Conservation (phyloP, 2,329 filamentous ascomycete species). For the Arthrobotrys sinensis region DNA sequence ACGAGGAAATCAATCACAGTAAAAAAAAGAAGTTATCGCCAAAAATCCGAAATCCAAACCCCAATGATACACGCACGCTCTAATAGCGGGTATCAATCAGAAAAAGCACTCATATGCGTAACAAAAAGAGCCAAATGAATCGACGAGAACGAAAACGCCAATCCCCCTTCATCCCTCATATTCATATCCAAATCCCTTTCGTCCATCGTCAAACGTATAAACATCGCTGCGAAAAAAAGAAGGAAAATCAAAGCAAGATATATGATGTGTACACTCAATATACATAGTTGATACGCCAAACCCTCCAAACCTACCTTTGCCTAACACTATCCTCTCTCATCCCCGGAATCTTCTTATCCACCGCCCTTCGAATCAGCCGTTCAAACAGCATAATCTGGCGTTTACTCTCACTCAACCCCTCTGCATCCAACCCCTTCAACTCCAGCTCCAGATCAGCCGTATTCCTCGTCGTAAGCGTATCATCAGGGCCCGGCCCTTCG, state of each 20-base stretch:
- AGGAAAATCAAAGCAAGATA: background rate
- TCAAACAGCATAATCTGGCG: slow-evolving; percentile 60
- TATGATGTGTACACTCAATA: background rate
- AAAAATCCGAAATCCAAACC: too few relatives aligned
- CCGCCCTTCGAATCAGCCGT: slow-evolving; percentile 50
- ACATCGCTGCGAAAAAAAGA: background rate
- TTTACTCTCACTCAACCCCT: slow-evolving; percentile 56
- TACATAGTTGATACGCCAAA: slow-evolving; percentile 5
- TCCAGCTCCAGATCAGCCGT: slow-evolving; percentile 54
- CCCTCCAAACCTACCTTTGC: background rate
- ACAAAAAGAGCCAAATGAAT: background rate
- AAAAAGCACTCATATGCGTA: background rate
- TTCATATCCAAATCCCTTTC: slow-evolving; percentile 8
- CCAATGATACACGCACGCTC: too few relatives aligned
- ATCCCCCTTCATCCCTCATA: slow-evolving; percentile 9
- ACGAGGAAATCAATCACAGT: too few relatives aligned
- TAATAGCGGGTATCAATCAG: background rate
- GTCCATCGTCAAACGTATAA: slow-evolving; percentile 11
- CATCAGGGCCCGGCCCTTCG: slow-evolving; percentile 17
- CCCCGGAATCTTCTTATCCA: slow-evolving; percentile 44
- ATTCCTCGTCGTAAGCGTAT: slow-evolving; percentile 35
- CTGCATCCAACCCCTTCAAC: slow-evolving; percentile 45
- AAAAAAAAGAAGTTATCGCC: too few relatives aligned
- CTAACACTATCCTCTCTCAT: slow-evolving; percentile 8
- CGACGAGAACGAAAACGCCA: slow-evolving; percentile 7